Conservation (phyloP, 805 yeast genomes). For the Saccharomycopsis amapae region DNA sequence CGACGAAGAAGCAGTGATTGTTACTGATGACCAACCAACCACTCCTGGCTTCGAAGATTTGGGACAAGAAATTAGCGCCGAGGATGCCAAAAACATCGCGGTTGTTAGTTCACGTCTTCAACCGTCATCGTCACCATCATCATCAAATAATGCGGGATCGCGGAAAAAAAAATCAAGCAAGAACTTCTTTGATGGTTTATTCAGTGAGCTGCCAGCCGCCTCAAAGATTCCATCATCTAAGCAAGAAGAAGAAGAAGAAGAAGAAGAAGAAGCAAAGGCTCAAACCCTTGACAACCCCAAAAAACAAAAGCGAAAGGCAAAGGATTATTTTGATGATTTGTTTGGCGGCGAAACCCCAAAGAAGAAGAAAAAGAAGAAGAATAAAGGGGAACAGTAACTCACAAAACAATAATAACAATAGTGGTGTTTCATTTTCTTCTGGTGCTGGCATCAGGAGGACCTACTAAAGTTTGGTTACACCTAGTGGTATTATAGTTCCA, state of each 20-base stretch:
- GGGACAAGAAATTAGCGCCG: neutral
- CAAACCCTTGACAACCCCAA: no score
- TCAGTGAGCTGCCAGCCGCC: no score
- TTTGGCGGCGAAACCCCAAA: slow-evolving; percentile 5
- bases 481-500: no score
- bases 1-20: neutral
- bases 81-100: neutral
- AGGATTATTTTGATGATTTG: slow-evolving; percentile 4
- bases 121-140: no score
- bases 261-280: slow-evolving; percentile 8
- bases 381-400: neutral
- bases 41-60: neutral
- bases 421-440: neutral
- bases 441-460: no score
- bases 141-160: no score
- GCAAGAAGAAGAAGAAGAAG: slow-evolving; percentile 1
- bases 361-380: slow-evolving; percentile 5
- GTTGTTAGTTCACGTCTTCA: neutral
- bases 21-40: neutral
- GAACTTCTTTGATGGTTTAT: no score
- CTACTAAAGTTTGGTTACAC: no score
- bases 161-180: no score
- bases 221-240: neutral
- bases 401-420: neutral
- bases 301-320: no score